Evolutionary conservation across 2,329 filamentous ascomycete genomes (phyloP).

Genomic region (Neocucurbitaria cava): DNA sequence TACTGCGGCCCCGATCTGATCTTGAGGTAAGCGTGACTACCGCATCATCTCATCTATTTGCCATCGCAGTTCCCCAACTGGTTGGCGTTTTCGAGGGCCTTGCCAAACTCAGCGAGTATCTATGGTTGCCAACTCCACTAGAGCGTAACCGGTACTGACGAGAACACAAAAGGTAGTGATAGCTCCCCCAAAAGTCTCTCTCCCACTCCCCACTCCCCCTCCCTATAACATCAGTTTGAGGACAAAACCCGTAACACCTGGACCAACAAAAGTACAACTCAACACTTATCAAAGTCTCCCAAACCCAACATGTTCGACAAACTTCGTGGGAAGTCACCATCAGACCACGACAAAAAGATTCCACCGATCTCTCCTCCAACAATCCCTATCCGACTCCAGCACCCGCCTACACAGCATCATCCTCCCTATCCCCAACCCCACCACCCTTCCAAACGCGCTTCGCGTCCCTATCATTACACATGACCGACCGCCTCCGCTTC

Average conservation of each 20-base stretch:
- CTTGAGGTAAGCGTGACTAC: too few relatives aligned
- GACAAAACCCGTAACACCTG: neutral
- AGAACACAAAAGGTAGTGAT: neutral
- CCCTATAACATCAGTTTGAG: neutral
- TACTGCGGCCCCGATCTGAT: too few relatives aligned
- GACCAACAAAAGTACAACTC: neutral
- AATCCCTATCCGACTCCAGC: constrained; percentile 2
- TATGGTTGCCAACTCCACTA: too few relatives aligned
- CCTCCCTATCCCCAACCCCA: constrained; percentile 10
- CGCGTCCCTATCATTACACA: constrained; percentile 33
- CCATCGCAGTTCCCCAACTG: too few relatives aligned
- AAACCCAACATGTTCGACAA: constrained; percentile 20
- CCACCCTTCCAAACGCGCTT: constrained; percentile 28
- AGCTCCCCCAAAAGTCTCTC: neutral
- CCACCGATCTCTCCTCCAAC: constrained; percentile 7
- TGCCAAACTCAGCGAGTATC: too few relatives aligned
- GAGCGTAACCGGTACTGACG: neutral
- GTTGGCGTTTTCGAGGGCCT: too few relatives aligned
- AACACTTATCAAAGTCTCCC: neutral
- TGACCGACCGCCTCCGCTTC: constrained; percentile 40
- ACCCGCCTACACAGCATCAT: constrained; percentile 14
- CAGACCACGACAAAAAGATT: constrained; percentile 15
- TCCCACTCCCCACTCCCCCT: neutral
- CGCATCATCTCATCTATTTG: too few relatives aligned
- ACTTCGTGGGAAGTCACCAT: constrained; percentile 18